phyloP scores from a whole-genome alignment of 2,329 filamentous ascomycete genomes.

The Fragosphaeria purpurea region DNA sequence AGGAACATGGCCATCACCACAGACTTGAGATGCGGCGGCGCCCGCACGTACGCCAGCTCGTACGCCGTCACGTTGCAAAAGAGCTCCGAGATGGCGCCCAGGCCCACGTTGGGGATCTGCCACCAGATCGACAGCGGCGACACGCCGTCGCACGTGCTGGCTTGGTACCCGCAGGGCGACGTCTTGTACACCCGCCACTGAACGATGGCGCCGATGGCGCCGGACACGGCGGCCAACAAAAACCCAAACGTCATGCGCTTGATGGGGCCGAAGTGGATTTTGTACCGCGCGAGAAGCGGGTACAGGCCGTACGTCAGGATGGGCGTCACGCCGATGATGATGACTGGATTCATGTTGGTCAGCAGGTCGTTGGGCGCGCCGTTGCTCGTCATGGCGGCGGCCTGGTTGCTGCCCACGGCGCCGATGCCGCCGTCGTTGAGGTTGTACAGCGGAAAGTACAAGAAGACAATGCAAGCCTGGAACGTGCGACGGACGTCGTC shows the following conservation, averaged over 20 bases:
- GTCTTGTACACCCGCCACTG: slow-evolving; percentile 50
- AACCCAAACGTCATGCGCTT: slow-evolving; percentile 50
- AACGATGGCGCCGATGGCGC: slow-evolving; percentile 44
- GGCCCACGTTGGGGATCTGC: slow-evolving; percentile 38
- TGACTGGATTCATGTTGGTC: slow-evolving; percentile 47
- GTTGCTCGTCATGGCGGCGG: slow-evolving; percentile 33
- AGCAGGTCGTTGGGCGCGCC: slow-evolving; percentile 52
- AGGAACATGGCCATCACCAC: slow-evolving; percentile 47
- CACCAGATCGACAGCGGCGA: slow-evolving; percentile 41
- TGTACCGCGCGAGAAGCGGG: slow-evolving; percentile 39
- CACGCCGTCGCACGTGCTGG: slow-evolving; percentile 28
- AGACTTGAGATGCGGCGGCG: slow-evolving; percentile 54
- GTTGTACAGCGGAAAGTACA: slow-evolving; percentile 30
- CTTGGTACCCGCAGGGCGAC: slow-evolving; percentile 40
- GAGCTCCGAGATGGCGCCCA: slow-evolving; percentile 45
- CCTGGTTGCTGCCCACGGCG: slow-evolving; percentile 25
- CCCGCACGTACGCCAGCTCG: slow-evolving; percentile 60
- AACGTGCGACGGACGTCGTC: slow-evolving; percentile 49
- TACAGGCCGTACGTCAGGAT: slow-evolving; percentile 46
- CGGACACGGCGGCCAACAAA: slow-evolving; percentile 23
- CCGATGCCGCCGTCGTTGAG: slow-evolving; percentile 31
- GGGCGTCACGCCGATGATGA: slow-evolving; percentile 48
- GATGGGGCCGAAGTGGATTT: slow-evolving; percentile 47
- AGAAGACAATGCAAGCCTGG: slow-evolving; percentile 30
- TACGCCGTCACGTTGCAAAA: slow-evolving; percentile 53